Base-by-base conservation (phyloP, 23 red algal species). In the Agarophyton chilense region DNA sequence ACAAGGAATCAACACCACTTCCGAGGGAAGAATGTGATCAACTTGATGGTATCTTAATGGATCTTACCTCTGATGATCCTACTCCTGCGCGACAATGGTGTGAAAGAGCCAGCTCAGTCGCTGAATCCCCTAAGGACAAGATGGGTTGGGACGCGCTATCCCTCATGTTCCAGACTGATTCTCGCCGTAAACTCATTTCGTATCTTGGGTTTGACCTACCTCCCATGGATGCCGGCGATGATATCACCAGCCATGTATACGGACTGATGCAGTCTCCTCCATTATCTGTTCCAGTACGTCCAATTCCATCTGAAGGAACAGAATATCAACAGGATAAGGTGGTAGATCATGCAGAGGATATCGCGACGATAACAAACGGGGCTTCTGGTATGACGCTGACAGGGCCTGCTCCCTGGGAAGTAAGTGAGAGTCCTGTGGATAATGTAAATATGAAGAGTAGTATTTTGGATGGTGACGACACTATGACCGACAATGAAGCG, bases 381-480 rank as follows among this genome's bases (percentile, higher is more conserved):
- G 61, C 58, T 55, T 43, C 68, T 55, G 81, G 46, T 12, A 56
- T 87, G 82, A 70, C 39, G 70, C 42, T 94, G 16, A 74, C 79
- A 39, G 88, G 87, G 19, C 94, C 94, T 16, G 94, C 94, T 9
- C 94, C 94, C 13, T 96, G 94, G 94, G 94, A 96, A 44, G 67
- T 86, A 36, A 52, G 68, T 44, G 94, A 82, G 29, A 51, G 72
- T 35, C 49, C 43, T 74, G 39, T 54, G n/a, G 79, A 58, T 26
- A 26, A 60, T 67, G 89, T 76, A 26, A 77, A 76, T 41, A 61
- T 77, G 1, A 82, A 84, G 79, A 78, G 64, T 16, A 92, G 89
- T 41, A 87, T 86, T 24, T 58, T 86, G 29, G 91, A 94, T 54
- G 80, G 79, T 51, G 91, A 86, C 63, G 81, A 85, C 35, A 81